phyloP scores from a whole-genome alignment of 306 rosid species.

The barrel medic (Medicago truncatula) region MtrunA17r5.0-ANR NC_053044.1:46733501-46734000 shows the following conservation, averaged over 20 bases:
- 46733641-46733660: no score
- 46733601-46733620: background rate
- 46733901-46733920: no score
- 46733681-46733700: background rate
- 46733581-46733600: slow-evolving; percentile 16
- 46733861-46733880: no score
- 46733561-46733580: background rate
- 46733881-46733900: no score
- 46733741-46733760: slow-evolving; percentile 6
- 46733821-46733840: no score
- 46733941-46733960: no score
- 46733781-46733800: no score
- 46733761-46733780: background rate
- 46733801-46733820: no score
- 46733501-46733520: slow-evolving; percentile 57
- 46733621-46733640: background rate
- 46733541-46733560: slow-evolving; percentile 55
- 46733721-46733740: background rate
- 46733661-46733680: background rate
- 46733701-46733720: background rate
- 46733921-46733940: no score
- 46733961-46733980: no score
- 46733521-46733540: slow-evolving; percentile 52
- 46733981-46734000: no score
- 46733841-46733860: no score